A percentile compares a stretch with the other conserved stretches of the same genome.
phyloP scores from a whole-genome alignment of 1,284 basidiomycete genomes.

The Ceratobasidium sp. region DNA sequence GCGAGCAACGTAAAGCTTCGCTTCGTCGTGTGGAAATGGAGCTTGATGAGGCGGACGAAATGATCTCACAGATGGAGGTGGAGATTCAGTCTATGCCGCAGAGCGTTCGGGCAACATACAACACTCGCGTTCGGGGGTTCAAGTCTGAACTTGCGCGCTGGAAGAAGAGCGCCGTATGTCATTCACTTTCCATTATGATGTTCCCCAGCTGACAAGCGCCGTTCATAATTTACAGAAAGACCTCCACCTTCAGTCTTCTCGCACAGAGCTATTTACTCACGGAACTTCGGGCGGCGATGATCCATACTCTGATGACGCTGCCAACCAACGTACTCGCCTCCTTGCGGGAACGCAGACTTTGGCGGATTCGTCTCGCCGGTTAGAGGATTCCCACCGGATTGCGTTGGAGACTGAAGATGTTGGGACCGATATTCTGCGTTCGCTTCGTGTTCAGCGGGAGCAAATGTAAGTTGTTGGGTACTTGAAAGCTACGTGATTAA shows the following conservation, averaged over 20 bases:
- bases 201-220: slow-evolving; percentile 11
- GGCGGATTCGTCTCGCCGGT: slow-evolving; percentile 81
- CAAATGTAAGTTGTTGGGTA: slow-evolving; percentile 71
- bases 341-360: slow-evolving; percentile 80
- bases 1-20: slow-evolving; percentile 87
- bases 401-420: slow-evolving; percentile 97
- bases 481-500: not conserved
- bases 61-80: slow-evolving; percentile 99
- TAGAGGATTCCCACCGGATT: slow-evolving; percentile 93
- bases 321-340: slow-evolving; percentile 80
- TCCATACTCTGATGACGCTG: slow-evolving; percentile 67
- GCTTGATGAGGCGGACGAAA: slow-evolving; percentile 98
- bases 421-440: slow-evolving; percentile 91
- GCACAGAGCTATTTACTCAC: slow-evolving; percentile 59
- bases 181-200: slow-evolving; percentile 2
- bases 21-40: slow-evolving; percentile 93
- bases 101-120: slow-evolving; percentile 80
- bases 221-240: slow-evolving; percentile 57
- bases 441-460: slow-evolving; percentile 89
- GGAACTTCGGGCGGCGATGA: slow-evolving; percentile 76
- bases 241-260: slow-evolving; percentile 57
- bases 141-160: slow-evolving; percentile 79
- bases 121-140: slow-evolving; percentile 76
- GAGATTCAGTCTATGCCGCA: slow-evolving; percentile 97
- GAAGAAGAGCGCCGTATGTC: slow-evolving; percentile 76